Conservation (phyloP, 2,329 filamentous ascomycete species). For the Claviceps pusilla region DNA sequence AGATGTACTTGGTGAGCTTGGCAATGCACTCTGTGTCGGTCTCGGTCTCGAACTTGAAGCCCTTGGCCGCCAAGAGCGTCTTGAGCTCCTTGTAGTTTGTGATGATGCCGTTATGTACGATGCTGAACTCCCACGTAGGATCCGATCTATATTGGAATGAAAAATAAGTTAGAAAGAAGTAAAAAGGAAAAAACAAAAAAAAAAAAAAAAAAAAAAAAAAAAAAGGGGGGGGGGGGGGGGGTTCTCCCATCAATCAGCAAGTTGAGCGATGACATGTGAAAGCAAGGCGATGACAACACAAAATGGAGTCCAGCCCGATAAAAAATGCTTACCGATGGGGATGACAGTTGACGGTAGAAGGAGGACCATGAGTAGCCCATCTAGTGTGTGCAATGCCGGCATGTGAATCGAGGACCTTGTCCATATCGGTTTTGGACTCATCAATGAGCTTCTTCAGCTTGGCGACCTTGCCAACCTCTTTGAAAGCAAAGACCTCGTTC, state of each 20-base stretch:
- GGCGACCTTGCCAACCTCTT: conserved; percentile 98
- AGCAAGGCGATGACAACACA: background rate
- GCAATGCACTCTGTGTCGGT: conserved; percentile 99
- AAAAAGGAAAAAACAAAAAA: background rate
- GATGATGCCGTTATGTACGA: conserved; percentile 99
- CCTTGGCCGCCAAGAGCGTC: conserved; percentile 82
- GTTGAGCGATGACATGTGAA: background rate
- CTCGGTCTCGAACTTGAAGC: conserved; percentile 97
- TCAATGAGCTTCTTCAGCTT: conserved; percentile 91
- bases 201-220: background rate
- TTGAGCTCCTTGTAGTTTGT: conserved; percentile 99
- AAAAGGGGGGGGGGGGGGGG: too few relatives aligned
- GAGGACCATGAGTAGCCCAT: conserved; percentile 95
- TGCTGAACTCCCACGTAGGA: conserved; percentile 84
- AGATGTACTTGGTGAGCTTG: conserved; percentile 96
- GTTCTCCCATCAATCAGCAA: conserved; percentile 6
- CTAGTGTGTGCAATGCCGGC: conserved; percentile 97
- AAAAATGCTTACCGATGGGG: conserved; percentile 64
- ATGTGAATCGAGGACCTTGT: conserved; percentile 93
- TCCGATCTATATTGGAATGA: conserved; percentile 52
- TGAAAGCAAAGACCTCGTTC: conserved; percentile 93
- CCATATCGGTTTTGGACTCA: conserved; percentile 65
- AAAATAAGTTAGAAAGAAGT: too few relatives aligned
- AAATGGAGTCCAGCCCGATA: background rate
- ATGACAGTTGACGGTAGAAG: conserved; percentile 92